Evolutionary conservation across 108 stramenopile species (phyloP), one percentile per base, ranked within the genome.

Genomic region (Craspedostauros australis): DNA sequence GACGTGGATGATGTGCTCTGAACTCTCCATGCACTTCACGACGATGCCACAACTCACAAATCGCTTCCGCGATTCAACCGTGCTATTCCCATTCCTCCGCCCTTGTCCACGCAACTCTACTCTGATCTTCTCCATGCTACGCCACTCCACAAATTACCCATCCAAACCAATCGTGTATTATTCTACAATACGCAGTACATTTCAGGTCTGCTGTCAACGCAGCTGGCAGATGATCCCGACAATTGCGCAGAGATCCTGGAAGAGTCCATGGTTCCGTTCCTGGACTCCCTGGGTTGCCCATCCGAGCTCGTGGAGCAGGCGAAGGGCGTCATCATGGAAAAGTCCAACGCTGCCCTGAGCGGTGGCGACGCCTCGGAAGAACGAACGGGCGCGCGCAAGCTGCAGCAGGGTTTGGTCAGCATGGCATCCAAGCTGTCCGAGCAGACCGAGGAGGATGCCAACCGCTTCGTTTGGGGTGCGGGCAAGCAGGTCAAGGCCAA

Each of bases 351-450:
- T 8, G 14, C 37, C 41, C 25, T 41, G 37, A 22, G 15, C 14
- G 26, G 33, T 39, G 32, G 22, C 4, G 29, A 46, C 19, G 56
- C 25, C 16, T 20, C 21, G 7, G 12, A 31, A 14, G 45, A 12
- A 0, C 30, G 27, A 28, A 58, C 29, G 11, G 54, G 44, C 25
- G 56, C 77, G 0, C 50, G 64, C 14, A 86, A 86, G 64, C 44
- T 83, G 19, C 64, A 60, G 32, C 88, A 86, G 27, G 84, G 80
- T 15, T 64, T 84, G 29, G 78, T 91, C 0, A 71, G 64, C 41
- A 86, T 91, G 85, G 58, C 68, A 5, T 75, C 70, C 15, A 74
- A 64, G 14, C 51, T 86, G 8, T 53, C 60, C 0, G 70, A 80
- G 28, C 73, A 80, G 21, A 60, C 58, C 0, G 85, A 88, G 42